Evolutionary conservation across 305 asterid genomes (phyloP), one percentile per base, ranked within the genome.

Genomic region (Solanum hybrid): DNA sequence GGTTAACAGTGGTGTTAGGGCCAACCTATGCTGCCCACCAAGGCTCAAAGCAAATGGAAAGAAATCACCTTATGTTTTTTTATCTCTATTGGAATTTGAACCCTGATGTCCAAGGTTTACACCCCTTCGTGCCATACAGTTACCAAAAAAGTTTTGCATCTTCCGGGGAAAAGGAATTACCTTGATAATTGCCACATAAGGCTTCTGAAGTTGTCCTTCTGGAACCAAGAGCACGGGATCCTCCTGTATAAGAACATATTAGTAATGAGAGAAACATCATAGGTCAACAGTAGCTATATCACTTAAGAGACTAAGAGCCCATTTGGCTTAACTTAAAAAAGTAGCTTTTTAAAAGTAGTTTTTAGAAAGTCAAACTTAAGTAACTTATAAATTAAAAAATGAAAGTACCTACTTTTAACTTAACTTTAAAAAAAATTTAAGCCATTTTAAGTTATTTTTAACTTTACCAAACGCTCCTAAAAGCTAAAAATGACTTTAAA

Each of bases 141-240:
- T 56, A 88, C 22, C 5, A 80, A 38, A 4, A 26, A 60, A 86
- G 71, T 75, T 37, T 34, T 88, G 60, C 86, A 79, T 45, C 73
- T 80, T 56, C 78, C 7, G 1, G 85, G 10, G 19, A 87, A 87
- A 87, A 77, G 66, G 34, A 42, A 85, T 75, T 93, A 96, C 99
- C 98, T 97, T 96, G 79, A 97, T 95, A 89, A 97, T 95, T 90
- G 98, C 99, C 88, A 96, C 96, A 36, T 97, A 95, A 29, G 98
- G 98, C 92, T 96, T 96, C 95, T 95, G 96, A 22, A 78, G 87
- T 87, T 36, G 27, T 78, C 88, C 89, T 92, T 95, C 98, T 1
- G 98, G 98, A 90, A 93, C 96, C 90, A 96, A 88, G 88, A 96
- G 97, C 90, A 97, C 96, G 22, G 98, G 93, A 91, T 97, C 99